Evolutionary conservation across 352 stramenopile genomes (phyloP), one percentile per base, ranked within the genome.

Genomic region (Blastocystis sp.): DNA sequence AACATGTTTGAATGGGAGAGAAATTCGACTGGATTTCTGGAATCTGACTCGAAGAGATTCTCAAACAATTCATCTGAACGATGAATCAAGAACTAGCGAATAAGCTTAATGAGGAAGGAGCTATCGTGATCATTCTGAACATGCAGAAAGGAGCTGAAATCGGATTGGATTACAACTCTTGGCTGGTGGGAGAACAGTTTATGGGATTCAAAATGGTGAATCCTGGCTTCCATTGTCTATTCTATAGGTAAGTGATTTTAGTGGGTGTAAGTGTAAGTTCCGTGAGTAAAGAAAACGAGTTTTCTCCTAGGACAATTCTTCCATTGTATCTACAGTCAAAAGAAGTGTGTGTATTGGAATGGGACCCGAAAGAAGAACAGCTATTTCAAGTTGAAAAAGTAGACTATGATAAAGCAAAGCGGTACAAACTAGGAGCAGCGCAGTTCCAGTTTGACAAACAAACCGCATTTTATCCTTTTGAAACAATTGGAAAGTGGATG

Each of bases 401-500:
- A 26, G 70, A 81, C 24, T 26, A 63, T 18, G n/a, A 65, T 20
- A 26, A 66, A 16, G 70, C 50, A 24, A 9, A 20, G 11, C 50
- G n/a, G n/a, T 81, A 63, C 37, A 41, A 65, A 11, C 16, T 24
- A 11, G 45, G 37, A 18, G 70, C 37, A 20, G 18, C 43, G 13
- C 20, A 63, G 34, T 81, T 81, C 34, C 20, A 11, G 13, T 81
- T 62, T 65, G 70, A 81, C 55, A 43, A 34, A 1, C 50, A 81
- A 24, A 81, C 70, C 3, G 70, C 70, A 5, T 39, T 7, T 47
- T 81, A 81, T 81, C 70, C 70, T 4, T 81, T 81, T 64, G 70
- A 81, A 37, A 81, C 70, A 41, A 81, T 81, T 34, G 70, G 70
- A n/a, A 81, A 81, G 54, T 81, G 70, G 70, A 81, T 81, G 70